Conservation (phyloP, 2,329 filamentous ascomycete genomes). For the Aspergillus hiratsukae region DNA sequence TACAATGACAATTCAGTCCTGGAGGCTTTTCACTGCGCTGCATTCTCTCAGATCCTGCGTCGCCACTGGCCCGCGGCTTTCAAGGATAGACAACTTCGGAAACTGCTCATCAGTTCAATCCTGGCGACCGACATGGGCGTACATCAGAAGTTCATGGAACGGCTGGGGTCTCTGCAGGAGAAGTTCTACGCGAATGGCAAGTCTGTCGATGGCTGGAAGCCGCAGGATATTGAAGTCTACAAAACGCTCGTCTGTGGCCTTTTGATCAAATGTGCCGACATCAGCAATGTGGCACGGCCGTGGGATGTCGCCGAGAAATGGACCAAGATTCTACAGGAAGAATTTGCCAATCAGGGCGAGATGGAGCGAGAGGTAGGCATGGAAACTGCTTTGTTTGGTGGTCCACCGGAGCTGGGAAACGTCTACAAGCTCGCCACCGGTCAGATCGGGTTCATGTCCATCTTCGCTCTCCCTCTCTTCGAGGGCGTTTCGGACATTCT, state of each 20-base stretch:
- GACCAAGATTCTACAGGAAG: conserved; percentile 91
- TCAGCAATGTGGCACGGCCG: conserved; percentile 90
- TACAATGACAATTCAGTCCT: conserved; percentile 97
- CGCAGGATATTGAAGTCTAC: conserved; percentile 69
- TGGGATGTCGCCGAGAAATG: conserved; percentile 79
- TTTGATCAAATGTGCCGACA: conserved; percentile 96
- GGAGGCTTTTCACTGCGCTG: conserved; percentile 95
- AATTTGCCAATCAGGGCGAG: conserved; percentile 85
- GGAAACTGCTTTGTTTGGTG: conserved; percentile 76
- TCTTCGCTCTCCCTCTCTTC: conserved; percentile 91
- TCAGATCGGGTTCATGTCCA: conserved; percentile 93
- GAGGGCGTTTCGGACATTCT: conserved; percentile 81
- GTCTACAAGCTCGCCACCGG: conserved; percentile 76
- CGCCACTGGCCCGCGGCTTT: conserved; percentile 86
- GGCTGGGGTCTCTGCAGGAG: conserved; percentile 73
- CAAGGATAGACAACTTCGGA: conserved; percentile 72
- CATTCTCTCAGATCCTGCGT: conserved; percentile 91
- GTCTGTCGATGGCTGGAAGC: conserved; percentile 67
- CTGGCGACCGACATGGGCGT: conserved; percentile 95
- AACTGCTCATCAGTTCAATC: conserved; percentile 95
- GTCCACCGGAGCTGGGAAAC: conserved; percentile 76
- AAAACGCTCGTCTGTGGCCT: conserved; percentile 81
- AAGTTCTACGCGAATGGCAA: conserved; percentile 65
- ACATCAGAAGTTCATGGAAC: conserved; percentile 95
- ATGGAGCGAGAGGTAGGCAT: conserved; percentile 90